Evolutionary conservation across 192 early-diverging fungal genomes (phyloP).

Genomic region (Lunasporangiospora selenospora): DNA sequence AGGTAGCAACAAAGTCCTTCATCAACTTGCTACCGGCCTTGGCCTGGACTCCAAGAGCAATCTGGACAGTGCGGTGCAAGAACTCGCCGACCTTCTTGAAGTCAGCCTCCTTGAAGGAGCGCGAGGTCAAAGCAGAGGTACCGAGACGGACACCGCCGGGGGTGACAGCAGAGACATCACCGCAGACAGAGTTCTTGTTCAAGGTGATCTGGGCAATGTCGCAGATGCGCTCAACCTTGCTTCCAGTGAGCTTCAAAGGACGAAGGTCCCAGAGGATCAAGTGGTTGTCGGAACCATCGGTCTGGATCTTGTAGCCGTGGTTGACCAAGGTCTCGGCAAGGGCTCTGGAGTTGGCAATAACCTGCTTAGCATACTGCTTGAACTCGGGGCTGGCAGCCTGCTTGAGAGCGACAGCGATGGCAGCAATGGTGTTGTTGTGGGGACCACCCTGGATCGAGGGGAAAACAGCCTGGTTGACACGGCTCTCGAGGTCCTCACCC

Average conservation of each 20-base stretch:
- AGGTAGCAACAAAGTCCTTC: conserved; percentile 95
- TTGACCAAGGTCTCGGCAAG: conserved; percentile 78
- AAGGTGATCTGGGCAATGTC: conserved; percentile 97
- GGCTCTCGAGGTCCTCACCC: conserved; percentile 91
- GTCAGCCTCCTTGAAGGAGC: conserved; percentile 96
- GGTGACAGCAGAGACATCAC: conserved; percentile 93
- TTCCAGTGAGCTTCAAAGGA: conserved; percentile 90
- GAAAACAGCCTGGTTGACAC: conserved; percentile 99
- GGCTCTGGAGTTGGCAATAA: conserved; percentile 90
- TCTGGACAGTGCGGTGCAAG: conserved; percentile 92
- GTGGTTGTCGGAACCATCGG: conserved; percentile 98
- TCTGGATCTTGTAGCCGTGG: conserved; percentile 93
- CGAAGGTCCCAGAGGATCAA: conserved; percentile 98
- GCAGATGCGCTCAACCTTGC: conserved; percentile 99
- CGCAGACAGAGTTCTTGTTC: conserved; percentile 99
- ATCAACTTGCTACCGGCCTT: conserved; percentile 90
- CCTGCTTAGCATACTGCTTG: conserved; percentile 94
- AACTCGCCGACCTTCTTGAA: conserved; percentile 97
- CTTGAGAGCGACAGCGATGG: conserved; percentile 96
- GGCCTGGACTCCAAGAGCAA: conserved; percentile 86
- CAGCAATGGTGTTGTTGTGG: conserved; percentile 99
- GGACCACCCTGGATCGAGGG: conserved; percentile 99
- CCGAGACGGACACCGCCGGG: conserved; percentile 99
- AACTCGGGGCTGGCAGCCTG: conserved; percentile 96
- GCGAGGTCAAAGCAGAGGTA: conserved; percentile 94